phyloP scores from a whole-genome alignment of 345 rosid genomes.

The Xanthoceras sorbifolium region DNA sequence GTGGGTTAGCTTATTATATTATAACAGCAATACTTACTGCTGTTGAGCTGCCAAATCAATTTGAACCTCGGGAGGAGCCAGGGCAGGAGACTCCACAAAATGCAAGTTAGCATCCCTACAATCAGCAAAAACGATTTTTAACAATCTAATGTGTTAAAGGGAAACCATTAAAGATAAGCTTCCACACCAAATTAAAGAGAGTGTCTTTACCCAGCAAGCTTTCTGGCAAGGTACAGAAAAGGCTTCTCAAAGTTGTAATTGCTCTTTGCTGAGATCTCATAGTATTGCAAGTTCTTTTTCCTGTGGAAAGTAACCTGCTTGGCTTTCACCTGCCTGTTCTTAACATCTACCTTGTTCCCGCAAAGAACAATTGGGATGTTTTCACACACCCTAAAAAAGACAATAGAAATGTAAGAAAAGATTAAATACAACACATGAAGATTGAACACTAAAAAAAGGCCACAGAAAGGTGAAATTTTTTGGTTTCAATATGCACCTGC shows the following conservation, averaged over 20 bases:
- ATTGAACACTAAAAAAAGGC: neutral
- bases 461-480: neutral
- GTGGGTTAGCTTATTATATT: neutral
- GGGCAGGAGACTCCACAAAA: slow-evolving; percentile 53
- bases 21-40: slow-evolving; percentile 32
- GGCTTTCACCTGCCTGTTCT: slow-evolving; percentile 60
- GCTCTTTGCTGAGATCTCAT: slow-evolving; percentile 64
- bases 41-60: slow-evolving; percentile 46
- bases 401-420: neutral
- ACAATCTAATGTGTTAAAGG: neutral
- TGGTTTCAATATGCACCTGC: slow-evolving; percentile 33
- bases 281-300: slow-evolving; percentile 58
- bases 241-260: slow-evolving; percentile 60
- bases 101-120: slow-evolving; percentile 54
- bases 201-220: slow-evolving; percentile 46
- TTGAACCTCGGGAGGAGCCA: slow-evolving; percentile 54
- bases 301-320: slow-evolving; percentile 61
- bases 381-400: slow-evolving; percentile 47
- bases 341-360: slow-evolving; percentile 64
- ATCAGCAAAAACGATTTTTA: neutral
- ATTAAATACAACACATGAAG: neutral
- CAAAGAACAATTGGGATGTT: slow-evolving; percentile 60
- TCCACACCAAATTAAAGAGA: neutral
- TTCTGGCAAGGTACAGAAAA: slow-evolving; percentile 58
- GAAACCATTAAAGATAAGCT: neutral